Conservation (phyloP, 73 alveolate genomes). For the Tetrahymena malaccensis region DNA sequence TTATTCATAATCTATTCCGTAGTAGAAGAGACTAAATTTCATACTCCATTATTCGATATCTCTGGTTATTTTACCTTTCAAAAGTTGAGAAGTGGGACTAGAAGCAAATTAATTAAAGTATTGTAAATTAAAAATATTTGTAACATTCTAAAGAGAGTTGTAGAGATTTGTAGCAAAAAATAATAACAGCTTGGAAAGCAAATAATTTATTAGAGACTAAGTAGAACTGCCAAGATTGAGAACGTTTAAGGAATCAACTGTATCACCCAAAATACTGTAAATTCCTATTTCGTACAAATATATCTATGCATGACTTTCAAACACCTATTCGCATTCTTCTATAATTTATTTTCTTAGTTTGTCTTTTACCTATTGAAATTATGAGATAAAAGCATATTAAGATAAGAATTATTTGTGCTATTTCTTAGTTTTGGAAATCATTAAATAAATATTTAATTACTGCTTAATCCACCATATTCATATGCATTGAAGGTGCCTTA, state of each 20-base stretch:
- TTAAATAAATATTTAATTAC: not conserved
- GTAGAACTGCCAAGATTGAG: not conserved
- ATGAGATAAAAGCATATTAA: not conserved
- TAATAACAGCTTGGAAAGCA: not conserved
- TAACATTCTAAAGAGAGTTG: not conserved
- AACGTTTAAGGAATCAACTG: not conserved
- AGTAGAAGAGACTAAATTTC: not conserved
- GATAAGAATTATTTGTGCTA: too few species aligned
- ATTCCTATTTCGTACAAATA: not conserved
- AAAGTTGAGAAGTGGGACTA: not conserved
- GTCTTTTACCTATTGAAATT: not conserved
- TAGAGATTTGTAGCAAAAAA: not conserved
- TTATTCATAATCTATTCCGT: not conserved
- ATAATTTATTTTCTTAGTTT: not conserved
- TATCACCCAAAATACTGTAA: not conserved
- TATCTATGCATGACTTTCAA: not conserved
- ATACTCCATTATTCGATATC: not conserved
- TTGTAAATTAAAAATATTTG: not conserved
- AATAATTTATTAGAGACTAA: not conserved
- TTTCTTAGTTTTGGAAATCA: not conserved
- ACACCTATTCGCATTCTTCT: not conserved
- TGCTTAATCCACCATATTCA: not conserved
- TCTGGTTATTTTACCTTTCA: not conserved
- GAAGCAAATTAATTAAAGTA: not conserved
- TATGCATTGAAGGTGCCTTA: not conserved